Conservation (phyloP, 2,329 filamentous ascomycete genomes). For the Bipolaris oryzae region DNA sequence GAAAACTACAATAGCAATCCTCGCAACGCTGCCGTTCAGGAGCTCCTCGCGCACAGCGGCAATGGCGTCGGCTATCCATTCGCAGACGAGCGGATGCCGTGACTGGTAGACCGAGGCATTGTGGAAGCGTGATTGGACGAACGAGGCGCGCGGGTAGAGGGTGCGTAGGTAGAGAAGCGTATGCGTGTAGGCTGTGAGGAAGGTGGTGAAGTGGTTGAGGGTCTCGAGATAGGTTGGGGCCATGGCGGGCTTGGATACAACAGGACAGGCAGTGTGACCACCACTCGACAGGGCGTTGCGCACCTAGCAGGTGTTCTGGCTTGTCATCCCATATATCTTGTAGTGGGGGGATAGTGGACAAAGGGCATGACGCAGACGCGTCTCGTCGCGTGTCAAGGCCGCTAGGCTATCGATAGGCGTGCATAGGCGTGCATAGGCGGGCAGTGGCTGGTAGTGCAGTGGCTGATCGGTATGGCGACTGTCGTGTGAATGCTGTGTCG, state of each 20-base stretch:
- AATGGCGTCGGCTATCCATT: slow-evolving; percentile 83
- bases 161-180: slow-evolving; percentile 81
- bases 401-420: slow-evolving; percentile 4
- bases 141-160: slow-evolving; percentile 79
- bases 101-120: slow-evolving; percentile 85
- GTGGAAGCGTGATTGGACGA: slow-evolving; percentile 79
- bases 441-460: neutral
- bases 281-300: neutral
- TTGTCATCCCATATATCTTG: too few species aligned
- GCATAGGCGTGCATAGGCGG: too few species aligned
- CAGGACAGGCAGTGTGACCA: neutral
- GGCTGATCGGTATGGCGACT: slow-evolving; percentile 2
- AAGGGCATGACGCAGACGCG: slow-evolving; percentile 11
- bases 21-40: slow-evolving; percentile 59
- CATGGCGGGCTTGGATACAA: slow-evolving; percentile 21
- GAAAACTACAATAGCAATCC: slow-evolving; percentile 64
- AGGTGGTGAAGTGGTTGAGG: slow-evolving; percentile 74
- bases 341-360: too few species aligned
- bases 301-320: neutral
- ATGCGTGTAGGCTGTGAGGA: slow-evolving; percentile 82
- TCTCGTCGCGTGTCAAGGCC: slow-evolving; percentile 15
- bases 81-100: slow-evolving; percentile 82
- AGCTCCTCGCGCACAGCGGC: slow-evolving; percentile 74
- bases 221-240: slow-evolving; percentile 53
- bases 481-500: slow-evolving; percentile 11